Evolutionary conservation across 768 basidiomycete genomes (phyloP), one percentile per base, ranked within the genome.

Genomic region (Phanerodontia chrysosporium): DNA sequence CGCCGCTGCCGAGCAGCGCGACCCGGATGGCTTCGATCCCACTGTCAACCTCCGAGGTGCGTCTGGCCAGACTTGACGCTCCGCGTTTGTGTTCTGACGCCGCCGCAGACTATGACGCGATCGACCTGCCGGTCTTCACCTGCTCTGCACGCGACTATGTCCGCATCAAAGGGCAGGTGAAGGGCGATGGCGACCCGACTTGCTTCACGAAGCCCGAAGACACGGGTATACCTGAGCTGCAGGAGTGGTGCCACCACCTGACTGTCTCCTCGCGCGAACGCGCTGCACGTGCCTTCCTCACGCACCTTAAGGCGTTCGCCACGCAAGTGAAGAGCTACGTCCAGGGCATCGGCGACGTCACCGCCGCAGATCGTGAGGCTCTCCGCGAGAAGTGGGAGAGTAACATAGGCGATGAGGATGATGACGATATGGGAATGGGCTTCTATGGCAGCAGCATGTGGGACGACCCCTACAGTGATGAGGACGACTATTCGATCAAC

Each of bases 101-200:
- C 46, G 32, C n/a, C 25, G 22, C 51, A 85, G 85, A 86, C 65
- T 86, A 86, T 62, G 76, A 78, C 28, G 76, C 74, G 1, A 85
- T 86, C 55, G 75, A 85, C 59, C 77, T 87, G 3, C 85, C 85
- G 1, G 83, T 84, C 12, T 86, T 86, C 68, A 83, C 83, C 18
- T 79, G 76, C 58, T 86, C 84, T 0, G 78, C 81, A 42, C 77
- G 84, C 18, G 84, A 87, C 66, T 86, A 87, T 62, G 76, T 84
- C 18, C 73, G 84, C 44, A 66, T 85, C 24, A 83, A 77, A 45
- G 83, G 78, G 14, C 83, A 85, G 72, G 78, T 83, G 27, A 79
- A 79, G 64, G 84, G 84, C 27, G 84, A 87, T 57, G 84, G 84
- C 14, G 78, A 79, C 24, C 77, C 83, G 1, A 68, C 78, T 0